Conservation (phyloP, 768 basidiomycete species). For the Boletus vermiculosoides region DNA sequence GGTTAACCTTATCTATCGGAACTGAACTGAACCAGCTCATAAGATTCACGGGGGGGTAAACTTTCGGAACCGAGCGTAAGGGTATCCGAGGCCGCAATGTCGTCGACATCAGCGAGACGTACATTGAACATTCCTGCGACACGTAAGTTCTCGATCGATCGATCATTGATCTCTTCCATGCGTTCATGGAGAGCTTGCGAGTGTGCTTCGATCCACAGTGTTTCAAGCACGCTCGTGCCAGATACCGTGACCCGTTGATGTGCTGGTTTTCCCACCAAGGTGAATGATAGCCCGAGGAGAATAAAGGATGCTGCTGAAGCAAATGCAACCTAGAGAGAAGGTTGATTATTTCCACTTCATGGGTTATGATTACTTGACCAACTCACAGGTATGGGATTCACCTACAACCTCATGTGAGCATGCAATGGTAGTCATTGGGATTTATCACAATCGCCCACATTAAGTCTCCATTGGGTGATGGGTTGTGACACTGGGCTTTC, state of each 20-base stretch:
- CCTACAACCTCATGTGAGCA: neutral
- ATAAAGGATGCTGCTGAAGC: neutral
- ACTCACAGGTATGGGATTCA: neutral
- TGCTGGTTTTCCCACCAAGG: neutral
- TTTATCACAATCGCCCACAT: neutral
- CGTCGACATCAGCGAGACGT: neutral
- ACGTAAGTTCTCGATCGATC: neutral
- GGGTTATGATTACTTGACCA: neutral
- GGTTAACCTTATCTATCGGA: neutral
- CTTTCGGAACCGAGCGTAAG: neutral
- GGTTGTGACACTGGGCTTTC: neutral
- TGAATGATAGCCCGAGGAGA: neutral
- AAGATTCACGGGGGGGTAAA: neutral
- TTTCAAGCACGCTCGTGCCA: neutral
- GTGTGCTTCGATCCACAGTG: neutral
- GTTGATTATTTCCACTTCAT: neutral
- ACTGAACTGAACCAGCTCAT: neutral
- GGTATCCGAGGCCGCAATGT: neutral
- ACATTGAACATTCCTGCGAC: neutral
- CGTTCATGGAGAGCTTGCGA: neutral
- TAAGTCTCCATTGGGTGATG: neutral
- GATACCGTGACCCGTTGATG: neutral
- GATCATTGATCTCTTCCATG: neutral
- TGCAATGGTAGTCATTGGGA: neutral
- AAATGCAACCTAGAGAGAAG: neutral